Evolutionary conservation across 2,329 filamentous ascomycete species (phyloP).

Genomic region (Epichloe brachyelytri): DNA sequence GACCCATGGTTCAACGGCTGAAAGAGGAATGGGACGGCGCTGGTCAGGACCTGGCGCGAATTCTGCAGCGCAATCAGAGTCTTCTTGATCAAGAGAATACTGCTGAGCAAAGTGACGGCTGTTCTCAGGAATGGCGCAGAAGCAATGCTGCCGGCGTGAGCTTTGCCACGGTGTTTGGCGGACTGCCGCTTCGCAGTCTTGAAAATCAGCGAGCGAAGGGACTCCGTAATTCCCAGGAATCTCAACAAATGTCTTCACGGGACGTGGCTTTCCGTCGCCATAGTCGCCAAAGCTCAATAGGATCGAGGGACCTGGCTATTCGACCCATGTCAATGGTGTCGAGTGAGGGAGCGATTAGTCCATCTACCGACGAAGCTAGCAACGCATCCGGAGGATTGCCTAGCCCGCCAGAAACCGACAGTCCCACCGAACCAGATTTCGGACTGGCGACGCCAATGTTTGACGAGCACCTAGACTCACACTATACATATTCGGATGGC

Average conservation of each 20-base stretch:
- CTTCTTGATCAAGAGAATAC: conserved; percentile 13
- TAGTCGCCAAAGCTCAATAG: conserved; percentile 4
- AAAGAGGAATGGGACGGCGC: conserved; percentile 27
- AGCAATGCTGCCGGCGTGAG: conserved; percentile 13
- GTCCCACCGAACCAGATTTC: conserved; percentile 17
- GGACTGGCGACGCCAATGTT: conserved; percentile 12
- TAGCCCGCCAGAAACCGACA: conserved; percentile 25
- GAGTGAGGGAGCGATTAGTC: conserved; percentile 23
- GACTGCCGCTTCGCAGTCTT: conserved; percentile 20
- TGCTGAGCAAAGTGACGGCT: conserved; percentile 13
- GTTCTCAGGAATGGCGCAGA: conserved; percentile 9
- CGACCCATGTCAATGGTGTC: conserved; percentile 13
- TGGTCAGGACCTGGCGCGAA: conserved; percentile 18
- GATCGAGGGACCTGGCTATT: conserved; percentile 3
- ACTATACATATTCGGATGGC: conserved; percentile 19
- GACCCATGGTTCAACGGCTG: conserved; percentile 23
- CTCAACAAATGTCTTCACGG: background rate
- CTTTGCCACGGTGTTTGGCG: conserved; percentile 23
- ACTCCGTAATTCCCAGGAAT: conserved; percentile 7
- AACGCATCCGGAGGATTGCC: conserved; percentile 18
- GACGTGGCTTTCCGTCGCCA: conserved; percentile 3
- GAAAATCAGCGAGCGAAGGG: conserved; percentile 15
- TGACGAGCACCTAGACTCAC: conserved; percentile 15
- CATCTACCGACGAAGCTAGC: conserved; percentile 23
- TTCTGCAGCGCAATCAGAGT: conserved; percentile 24